phyloP scores from a whole-genome alignment of 2,329 filamentous ascomycete genomes.

The Phoma sp. region DNA sequence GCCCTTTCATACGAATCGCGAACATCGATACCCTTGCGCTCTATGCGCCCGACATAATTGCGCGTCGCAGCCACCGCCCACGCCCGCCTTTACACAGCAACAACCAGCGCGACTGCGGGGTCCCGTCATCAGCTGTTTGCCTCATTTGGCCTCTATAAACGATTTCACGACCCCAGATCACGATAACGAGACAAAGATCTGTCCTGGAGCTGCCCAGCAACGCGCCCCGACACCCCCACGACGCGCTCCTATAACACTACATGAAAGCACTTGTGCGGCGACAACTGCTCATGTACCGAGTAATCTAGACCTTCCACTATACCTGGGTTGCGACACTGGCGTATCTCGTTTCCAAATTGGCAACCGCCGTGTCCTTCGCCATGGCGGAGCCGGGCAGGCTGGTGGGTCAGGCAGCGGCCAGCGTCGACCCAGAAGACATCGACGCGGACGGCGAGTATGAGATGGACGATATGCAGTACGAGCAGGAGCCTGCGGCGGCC shows the following conservation, averaged over 20 bases:
- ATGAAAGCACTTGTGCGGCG: conserved; percentile 35
- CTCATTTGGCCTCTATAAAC: neutral
- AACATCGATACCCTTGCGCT: conserved; percentile 30
- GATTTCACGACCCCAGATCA: neutral
- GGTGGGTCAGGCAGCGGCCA: conserved; percentile 44
- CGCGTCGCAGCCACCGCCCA: conserved; percentile 26
- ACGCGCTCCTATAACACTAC: conserved; percentile 38
- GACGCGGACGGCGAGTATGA: conserved; percentile 51
- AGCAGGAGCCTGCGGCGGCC: conserved; percentile 30
- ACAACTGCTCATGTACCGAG: conserved; percentile 31
- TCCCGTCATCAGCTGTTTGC: conserved; percentile 9
- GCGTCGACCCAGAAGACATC: conserved; percentile 43
- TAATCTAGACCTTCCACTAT: conserved; percentile 28
- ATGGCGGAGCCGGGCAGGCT: conserved; percentile 53
- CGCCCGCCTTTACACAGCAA: conserved; percentile 33
- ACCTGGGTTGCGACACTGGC: conserved; percentile 42
- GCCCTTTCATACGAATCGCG: conserved; percentile 44
- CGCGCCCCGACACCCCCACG: conserved; percentile 36
- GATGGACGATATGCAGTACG: conserved; percentile 47
- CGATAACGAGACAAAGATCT: neutral
- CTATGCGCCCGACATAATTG: conserved; percentile 32
- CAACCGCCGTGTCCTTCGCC: conserved; percentile 51
- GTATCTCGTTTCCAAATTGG: conserved; percentile 48
- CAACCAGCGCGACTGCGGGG: conserved; percentile 36
- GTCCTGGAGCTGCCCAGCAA: conserved; percentile 10